Conservation (phyloP, 2,329 filamentous ascomycete genomes). For the Trichophyton equinum region DNA sequence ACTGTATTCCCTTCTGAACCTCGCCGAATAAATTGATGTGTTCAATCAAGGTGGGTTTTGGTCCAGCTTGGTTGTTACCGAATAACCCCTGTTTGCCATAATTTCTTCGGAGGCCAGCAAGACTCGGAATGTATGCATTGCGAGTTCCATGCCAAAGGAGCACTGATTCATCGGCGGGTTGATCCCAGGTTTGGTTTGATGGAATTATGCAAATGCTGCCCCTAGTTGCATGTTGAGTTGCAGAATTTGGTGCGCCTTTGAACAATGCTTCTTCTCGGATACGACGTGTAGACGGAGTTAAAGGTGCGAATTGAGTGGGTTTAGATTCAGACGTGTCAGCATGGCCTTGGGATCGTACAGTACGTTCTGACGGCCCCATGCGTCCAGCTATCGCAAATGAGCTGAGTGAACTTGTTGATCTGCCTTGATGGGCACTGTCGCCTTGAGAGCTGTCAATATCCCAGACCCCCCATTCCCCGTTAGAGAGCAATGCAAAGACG, state of each 20-base stretch:
- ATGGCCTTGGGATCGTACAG: constrained; percentile 13
- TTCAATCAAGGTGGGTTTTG: constrained; percentile 27
- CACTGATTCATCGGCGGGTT: constrained; percentile 32
- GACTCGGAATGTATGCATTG: constrained; percentile 32
- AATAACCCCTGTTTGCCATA: constrained; percentile 27
- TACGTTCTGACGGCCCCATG: constrained; percentile 19
- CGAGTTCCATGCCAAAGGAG: constrained; percentile 32
- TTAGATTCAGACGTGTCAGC: constrained; percentile 19
- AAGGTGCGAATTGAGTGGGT: constrained; percentile 30
- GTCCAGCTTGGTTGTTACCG: constrained; percentile 29
- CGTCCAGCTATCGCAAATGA: constrained; percentile 32
- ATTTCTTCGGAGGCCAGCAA: constrained; percentile 34
- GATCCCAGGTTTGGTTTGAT: constrained; percentile 24
- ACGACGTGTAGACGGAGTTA: constrained; percentile 38
- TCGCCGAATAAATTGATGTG: constrained; percentile 31
- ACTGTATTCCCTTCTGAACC: constrained; percentile 26
- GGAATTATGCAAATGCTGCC: constrained; percentile 33
- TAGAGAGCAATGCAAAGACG: constrained; percentile 33
- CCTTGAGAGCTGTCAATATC: constrained; percentile 33
- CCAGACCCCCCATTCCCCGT: constrained; percentile 40
- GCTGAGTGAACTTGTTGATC: constrained; percentile 30
- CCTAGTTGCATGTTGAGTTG: constrained; percentile 20
- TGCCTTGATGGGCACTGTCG: constrained; percentile 28
- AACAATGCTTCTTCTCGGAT: constrained; percentile 34
- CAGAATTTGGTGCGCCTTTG: constrained; percentile 24